Conservation (phyloP, 768 basidiomycete genomes). For the Hygrophoropsis aurantiaca region DNA sequence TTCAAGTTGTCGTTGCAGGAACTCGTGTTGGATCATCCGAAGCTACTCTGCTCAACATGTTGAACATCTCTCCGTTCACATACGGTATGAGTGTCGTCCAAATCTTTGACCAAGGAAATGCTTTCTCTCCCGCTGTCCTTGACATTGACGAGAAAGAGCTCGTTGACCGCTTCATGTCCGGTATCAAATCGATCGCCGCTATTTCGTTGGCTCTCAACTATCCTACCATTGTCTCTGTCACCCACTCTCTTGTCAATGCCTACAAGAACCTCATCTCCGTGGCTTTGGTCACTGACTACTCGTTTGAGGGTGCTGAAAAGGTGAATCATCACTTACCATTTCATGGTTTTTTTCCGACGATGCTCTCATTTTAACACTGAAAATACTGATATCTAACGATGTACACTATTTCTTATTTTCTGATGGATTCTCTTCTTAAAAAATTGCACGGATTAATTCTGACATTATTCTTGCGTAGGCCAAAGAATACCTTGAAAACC, state of each 20-base stretch:
- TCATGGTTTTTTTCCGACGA: conserved; percentile 11
- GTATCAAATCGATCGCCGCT: conserved; percentile 93
- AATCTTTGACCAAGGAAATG: conserved; percentile 92
- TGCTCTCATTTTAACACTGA: conserved; percentile 57
- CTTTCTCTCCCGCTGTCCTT: conserved; percentile 86
- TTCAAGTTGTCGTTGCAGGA: conserved; percentile 91
- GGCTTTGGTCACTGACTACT: conserved; percentile 88
- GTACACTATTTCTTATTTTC: conserved; percentile 25
- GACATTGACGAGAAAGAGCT: conserved; percentile 93
- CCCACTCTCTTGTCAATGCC: conserved; percentile 95
- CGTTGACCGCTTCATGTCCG: conserved; percentile 86
- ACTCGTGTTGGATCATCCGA: conserved; percentile 96
- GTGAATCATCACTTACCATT: conserved; percentile 41
- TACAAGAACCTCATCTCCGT: conserved; percentile 98
- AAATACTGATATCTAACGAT: conserved; percentile 72
- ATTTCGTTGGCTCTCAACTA: conserved; percentile 95
- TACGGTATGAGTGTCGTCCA: conserved; percentile 99
- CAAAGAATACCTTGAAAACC: conserved; percentile 97
- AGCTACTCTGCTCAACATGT: conserved; percentile 98
- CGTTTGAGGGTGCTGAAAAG: conserved; percentile 92
- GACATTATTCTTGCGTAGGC: conserved; percentile 46
- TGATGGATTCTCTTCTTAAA: conserved; percentile 21
- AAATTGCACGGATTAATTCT: conserved; percentile 1
- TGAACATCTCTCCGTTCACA: conserved; percentile 99
- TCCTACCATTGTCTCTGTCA: conserved; percentile 92